A percentile compares a stretch with the other conserved stretches of the same genome.
Conservation (phyloP, 2,329 filamentous ascomycete genomes). For the Fusarium lateritium region DNA sequence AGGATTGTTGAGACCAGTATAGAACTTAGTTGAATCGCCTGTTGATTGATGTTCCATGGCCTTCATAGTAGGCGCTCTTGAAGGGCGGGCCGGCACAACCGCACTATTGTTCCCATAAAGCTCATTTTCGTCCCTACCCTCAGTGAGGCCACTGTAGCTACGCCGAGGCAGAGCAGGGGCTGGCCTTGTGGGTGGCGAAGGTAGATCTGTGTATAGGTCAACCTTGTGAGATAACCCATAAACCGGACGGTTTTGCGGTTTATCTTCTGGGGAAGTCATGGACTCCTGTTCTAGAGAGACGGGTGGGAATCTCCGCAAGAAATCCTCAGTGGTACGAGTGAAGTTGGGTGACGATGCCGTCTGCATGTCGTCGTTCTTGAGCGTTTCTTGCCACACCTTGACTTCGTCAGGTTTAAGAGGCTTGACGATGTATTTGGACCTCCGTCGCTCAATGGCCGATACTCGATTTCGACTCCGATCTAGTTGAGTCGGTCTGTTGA, state of each 20-base stretch:
- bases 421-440: conserved; percentile 67
- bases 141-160: conserved; percentile 83
- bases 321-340: conserved; percentile 84
- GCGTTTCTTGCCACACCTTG: conserved; percentile 82
- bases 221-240: conserved; percentile 54
- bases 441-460: conserved; percentile 54
- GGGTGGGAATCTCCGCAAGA: conserved; percentile 85
- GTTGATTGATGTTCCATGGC: conserved; percentile 64
- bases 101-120: conserved; percentile 59
- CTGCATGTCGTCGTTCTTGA: conserved; percentile 74
- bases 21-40: conserved; percentile 45
- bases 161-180: conserved; percentile 76
- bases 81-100: conserved; percentile 55
- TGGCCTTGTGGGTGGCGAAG: conserved; percentile 75
- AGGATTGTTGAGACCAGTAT: conserved; percentile 83
- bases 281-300: conserved; percentile 73
- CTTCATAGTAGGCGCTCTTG: conserved; percentile 55
- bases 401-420: conserved; percentile 87
- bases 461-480: conserved; percentile 51
- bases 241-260: conserved; percentile 43
- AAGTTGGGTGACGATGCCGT: conserved; percentile 67
- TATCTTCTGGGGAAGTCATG: conserved; percentile 63
- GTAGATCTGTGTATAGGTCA: conserved; percentile 63
- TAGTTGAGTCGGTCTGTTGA: conserved; percentile 27
- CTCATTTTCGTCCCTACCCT: conserved; percentile 55